Evolutionary conservation across 2,329 filamentous ascomycete species (phyloP).

Genomic region (Coniochaeta sp.): DNA sequence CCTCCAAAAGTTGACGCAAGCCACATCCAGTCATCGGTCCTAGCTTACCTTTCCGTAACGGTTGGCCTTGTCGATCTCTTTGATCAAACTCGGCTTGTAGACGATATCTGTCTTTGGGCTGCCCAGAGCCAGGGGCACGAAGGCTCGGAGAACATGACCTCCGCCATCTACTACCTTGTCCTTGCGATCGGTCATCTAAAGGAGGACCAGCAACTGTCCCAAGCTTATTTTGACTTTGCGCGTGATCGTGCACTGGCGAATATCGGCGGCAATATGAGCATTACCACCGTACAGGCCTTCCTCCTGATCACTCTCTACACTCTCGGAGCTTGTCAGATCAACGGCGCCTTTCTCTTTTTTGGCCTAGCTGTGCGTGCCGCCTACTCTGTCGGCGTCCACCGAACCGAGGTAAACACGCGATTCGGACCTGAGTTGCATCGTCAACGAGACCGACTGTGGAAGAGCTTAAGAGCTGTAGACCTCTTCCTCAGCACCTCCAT

Average conservation of each 20-base stretch:
- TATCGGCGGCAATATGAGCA: conserved; percentile 37
- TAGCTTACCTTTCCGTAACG: conserved; percentile 30
- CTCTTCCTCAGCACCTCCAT: conserved; percentile 45
- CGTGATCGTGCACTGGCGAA: conserved; percentile 35
- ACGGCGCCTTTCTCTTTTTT: conserved; percentile 46
- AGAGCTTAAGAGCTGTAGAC: conserved; percentile 43
- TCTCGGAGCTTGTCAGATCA: conserved; percentile 47
- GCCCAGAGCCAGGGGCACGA: conserved; percentile 21
- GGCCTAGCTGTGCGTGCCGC: conserved; percentile 44
- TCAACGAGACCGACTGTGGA: conserved; percentile 44
- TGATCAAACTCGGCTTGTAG: conserved; percentile 27
- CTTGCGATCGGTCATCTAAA: conserved; percentile 41
- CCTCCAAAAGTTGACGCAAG: conserved; percentile 19
- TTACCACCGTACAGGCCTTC: conserved; percentile 42
- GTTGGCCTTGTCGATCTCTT: conserved; percentile 42
- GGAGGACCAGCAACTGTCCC: conserved; percentile 30
- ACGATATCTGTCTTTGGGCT: conserved; percentile 35
- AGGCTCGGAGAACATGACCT: conserved; percentile 26
- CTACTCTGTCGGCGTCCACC: conserved; percentile 44
- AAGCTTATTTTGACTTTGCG: conserved; percentile 41
- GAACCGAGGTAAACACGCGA: conserved; percentile 44
- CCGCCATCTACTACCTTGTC: conserved; percentile 39
- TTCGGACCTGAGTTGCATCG: conserved; percentile 35
- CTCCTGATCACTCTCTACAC: conserved; percentile 44
- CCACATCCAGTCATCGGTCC: conserved; percentile 21